Evolutionary conservation across 1,284 basidiomycete species (phyloP).

Genomic region (Phellopilus nigrolimitatus): DNA sequence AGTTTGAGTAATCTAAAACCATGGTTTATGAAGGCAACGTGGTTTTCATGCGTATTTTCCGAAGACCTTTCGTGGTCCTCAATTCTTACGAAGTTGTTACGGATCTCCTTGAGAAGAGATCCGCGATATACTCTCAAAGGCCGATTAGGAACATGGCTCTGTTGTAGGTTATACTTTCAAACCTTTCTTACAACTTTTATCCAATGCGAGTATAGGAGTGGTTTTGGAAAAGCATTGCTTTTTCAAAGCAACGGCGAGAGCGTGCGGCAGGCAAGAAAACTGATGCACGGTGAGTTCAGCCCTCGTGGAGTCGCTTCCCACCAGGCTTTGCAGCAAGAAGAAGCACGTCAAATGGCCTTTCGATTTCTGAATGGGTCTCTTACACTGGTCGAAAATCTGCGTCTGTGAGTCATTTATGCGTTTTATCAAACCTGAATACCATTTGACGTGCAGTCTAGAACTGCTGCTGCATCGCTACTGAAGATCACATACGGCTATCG

Average conservation of each 20-base stretch:
- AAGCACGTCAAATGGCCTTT: conserved; percentile 1
- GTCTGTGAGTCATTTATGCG: not conserved
- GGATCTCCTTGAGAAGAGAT: not conserved
- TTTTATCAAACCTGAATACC: not conserved
- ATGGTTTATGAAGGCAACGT: not conserved
- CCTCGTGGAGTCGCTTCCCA: not conserved
- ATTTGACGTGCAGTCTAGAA: not conserved
- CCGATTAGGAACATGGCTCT: not conserved
- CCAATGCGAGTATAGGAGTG: not conserved
- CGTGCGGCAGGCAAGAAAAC: not conserved
- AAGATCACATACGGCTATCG: conserved; percentile 19
- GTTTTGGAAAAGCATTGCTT: conserved; percentile 1
- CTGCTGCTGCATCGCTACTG: conserved; percentile 7
- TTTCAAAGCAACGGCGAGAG: conserved; percentile 1
- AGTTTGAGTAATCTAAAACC: not conserved
- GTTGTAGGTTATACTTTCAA: not conserved
- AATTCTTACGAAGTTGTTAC: not conserved
- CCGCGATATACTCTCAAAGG: not conserved
- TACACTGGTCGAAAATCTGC: not conserved
- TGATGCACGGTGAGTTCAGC: conserved; percentile 1
- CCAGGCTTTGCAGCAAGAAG: conserved; percentile 1
- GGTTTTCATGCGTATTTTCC: not conserved
- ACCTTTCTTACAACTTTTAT: not conserved
- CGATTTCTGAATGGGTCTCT: not conserved
- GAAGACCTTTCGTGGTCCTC: not conserved